Evolutionary conservation across 768 basidiomycete genomes (phyloP).

Genomic region (Kwoniella pini): DNA sequence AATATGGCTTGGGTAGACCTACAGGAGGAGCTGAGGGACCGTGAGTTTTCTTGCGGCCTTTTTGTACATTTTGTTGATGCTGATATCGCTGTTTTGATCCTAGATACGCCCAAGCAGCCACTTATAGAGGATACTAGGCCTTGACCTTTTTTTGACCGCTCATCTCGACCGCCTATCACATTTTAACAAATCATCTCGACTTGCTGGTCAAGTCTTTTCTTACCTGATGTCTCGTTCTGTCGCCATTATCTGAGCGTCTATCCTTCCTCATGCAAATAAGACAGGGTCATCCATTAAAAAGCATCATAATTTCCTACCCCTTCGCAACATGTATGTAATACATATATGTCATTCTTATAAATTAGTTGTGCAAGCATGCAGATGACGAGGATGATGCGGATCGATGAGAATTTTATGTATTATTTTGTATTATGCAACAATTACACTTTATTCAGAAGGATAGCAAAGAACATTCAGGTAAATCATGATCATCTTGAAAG

Average conservation of each 20-base stretch:
- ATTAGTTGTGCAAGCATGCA: background rate
- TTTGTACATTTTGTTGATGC: background rate
- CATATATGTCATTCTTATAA: background rate
- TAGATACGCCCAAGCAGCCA: constrained; percentile 47
- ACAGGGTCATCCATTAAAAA: too few species aligned
- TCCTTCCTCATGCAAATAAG: too few species aligned
- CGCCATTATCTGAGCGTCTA: too few species aligned
- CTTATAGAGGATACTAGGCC: constrained; percentile 34
- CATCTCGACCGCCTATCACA: background rate
- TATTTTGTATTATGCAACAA: too few species aligned
- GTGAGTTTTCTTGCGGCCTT: constrained; percentile 22
- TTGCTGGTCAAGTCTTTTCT: constrained; percentile 20
- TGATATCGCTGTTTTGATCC: background rate
- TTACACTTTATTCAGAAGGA: too few species aligned
- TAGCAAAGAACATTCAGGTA: too few species aligned
- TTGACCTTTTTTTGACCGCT: background rate
- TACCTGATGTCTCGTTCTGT: too few species aligned
- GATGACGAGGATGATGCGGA: too few species aligned
- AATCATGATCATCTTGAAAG: too few species aligned
- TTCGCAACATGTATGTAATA: background rate
- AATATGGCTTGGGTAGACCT: constrained; percentile 42
- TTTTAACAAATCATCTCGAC: background rate
- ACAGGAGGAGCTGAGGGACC: constrained; percentile 48
- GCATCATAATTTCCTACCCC: background rate
- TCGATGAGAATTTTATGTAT: too few species aligned